These are phyloP conservation scores for Lunularia cruciata DNA, from an alignment of 225 moss, liverwort and hornwort genomes.

Conservation along the genomic window DNA sequence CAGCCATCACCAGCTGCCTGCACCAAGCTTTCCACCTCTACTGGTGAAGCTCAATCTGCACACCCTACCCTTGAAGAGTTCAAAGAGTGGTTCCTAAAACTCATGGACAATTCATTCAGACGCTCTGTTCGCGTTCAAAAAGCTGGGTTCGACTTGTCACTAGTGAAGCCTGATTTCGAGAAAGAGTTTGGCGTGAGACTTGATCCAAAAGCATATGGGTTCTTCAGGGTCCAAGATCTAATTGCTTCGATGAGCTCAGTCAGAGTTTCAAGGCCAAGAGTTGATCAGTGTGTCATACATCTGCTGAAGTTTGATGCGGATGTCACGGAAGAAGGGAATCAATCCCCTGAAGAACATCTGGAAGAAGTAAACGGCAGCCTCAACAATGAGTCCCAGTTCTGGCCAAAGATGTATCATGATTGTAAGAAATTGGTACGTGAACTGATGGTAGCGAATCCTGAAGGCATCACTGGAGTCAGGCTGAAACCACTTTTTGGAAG, in stretches of 20 bases:
- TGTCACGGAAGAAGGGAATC: background rate
- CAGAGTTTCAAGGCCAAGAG: conserved; percentile 30
- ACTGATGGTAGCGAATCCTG: conserved; percentile 41
- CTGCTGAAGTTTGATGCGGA: conserved; percentile 11
- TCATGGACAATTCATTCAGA: conserved; percentile 27
- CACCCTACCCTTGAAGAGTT: conserved; percentile 36
- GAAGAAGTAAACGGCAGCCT: conserved; percentile 1
- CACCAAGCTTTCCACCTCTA: background rate
- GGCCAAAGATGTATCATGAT: conserved; percentile 43
- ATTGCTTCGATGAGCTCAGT: conserved; percentile 30
- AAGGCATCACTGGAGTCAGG: conserved; percentile 32
- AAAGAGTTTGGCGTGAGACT: conserved; percentile 40
- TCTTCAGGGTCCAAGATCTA: conserved; percentile 39
- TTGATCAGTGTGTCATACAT: conserved; percentile 28
- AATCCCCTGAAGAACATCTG: background rate
- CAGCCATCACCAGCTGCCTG: background rate
- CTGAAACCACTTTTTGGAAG: conserved; percentile 39
- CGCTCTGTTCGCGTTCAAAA: conserved; percentile 19
- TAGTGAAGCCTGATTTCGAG: conserved; percentile 48
- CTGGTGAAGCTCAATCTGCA: background rate
- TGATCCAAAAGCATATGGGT: conserved; percentile 41
- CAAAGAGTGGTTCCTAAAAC: conserved; percentile 34
- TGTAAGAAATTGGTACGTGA: conserved; percentile 40
- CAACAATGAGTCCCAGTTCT: background rate
- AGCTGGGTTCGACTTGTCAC: conserved; percentile 36